Base-by-base conservation (phyloP, 139 green algal genomes). In the Chlorella sp. region DNA sequence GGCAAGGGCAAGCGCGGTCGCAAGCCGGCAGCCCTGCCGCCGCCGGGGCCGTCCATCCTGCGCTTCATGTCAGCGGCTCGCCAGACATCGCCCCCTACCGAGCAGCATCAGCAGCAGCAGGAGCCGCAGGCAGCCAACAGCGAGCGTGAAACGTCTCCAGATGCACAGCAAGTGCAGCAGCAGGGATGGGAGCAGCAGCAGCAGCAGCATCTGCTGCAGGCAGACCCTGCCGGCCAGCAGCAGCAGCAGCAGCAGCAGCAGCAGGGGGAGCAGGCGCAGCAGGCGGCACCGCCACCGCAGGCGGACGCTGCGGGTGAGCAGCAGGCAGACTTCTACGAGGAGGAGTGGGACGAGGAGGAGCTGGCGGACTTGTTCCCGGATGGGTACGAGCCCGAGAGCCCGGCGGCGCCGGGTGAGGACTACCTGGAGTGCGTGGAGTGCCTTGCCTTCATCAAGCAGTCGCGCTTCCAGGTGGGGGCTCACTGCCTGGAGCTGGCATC, bases 391-490 rank as follows among this genome's bases (percentile, higher is more conserved):
- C 67, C 67, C 4, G 70, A 32, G 70, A 54, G 38, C 70, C 70
- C 70, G 70, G 17, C 48, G 40, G 36, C 32, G 60, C 77, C 77
- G 0, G 65, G 65, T 19, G 80, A 84, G 46, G 80, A 84, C 48
- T 17, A 54, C 44, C 41, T 77, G 44, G 80, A 84, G 79, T 84
- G 79, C 64, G 14, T 26, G 22, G 4, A 38, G 38, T 84, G 79
- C 79, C 4, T 44, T 32, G 8, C 28, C 9, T 51, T 11, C n/a
- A 22, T 84, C 24, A 46, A 51, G 41, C n/a, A 30, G 26, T 36
- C 46, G 26, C 70, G 68, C 26, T 28, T 76, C 24, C 30, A 76
- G 69, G 68, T 76, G 68, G 43, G 78, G n/a, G n/a, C n/a, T n/a
- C n/a, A n/a, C n/a, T n/a, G n/a, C n/a, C n/a, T n/a, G n/a, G n/a